A percentile compares a stretch with the other conserved stretches of the same genome.
Conservation (phyloP, 495 filamentous ascomycete genomes). For the Lasiosphaeriaceae sp. region DNA sequence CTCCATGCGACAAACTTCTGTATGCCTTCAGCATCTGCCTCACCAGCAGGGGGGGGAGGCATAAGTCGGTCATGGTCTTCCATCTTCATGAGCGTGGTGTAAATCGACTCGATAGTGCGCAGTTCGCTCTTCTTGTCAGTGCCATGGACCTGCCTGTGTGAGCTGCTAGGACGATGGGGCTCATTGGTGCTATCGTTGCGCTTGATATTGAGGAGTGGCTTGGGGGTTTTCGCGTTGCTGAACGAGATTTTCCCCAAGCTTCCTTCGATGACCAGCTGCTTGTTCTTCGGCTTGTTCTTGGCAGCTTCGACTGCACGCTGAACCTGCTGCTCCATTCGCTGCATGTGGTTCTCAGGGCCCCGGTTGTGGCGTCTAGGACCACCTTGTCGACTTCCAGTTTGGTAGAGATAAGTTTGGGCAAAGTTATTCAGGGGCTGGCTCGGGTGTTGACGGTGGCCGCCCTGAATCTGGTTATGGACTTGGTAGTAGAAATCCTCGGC, state of each 20-base stretch:
- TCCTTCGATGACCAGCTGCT: constrained; percentile 97
- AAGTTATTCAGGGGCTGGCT: constrained; percentile 91
- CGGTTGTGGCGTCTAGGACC: constrained; percentile 66
- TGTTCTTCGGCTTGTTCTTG: constrained; percentile 94
- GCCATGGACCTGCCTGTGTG: constrained; percentile 43
- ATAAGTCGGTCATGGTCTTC: constrained; percentile 92
- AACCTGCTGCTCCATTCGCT: constrained; percentile 98
- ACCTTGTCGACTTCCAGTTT: constrained; percentile 77
- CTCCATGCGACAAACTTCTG: constrained; percentile 70
- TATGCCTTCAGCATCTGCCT: constrained; percentile 57
- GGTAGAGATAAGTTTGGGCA: constrained; percentile 95
- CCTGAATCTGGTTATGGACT: constrained; percentile 89
- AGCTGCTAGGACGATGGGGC: constrained; percentile 42
- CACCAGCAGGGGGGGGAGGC: constrained; percentile 61
- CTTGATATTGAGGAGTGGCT: constrained; percentile 92
- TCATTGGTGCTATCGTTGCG: constrained; percentile 68
- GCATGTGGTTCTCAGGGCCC: constrained; percentile 91
- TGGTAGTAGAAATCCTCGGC: constrained; percentile 98
- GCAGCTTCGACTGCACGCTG: constrained; percentile 95
- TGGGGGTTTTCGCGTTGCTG: constrained; percentile 95
- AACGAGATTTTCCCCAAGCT: constrained; percentile 98
- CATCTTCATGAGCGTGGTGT: constrained; percentile 81
- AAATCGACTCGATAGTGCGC: constrained; percentile 79
- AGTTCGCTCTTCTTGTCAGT: constrained; percentile 80
- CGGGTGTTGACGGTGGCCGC: constrained; percentile 78